phyloP scores from a whole-genome alignment of 2,329 filamentous ascomycete species.

The Arthrobotrys sphaeroides region DNA sequence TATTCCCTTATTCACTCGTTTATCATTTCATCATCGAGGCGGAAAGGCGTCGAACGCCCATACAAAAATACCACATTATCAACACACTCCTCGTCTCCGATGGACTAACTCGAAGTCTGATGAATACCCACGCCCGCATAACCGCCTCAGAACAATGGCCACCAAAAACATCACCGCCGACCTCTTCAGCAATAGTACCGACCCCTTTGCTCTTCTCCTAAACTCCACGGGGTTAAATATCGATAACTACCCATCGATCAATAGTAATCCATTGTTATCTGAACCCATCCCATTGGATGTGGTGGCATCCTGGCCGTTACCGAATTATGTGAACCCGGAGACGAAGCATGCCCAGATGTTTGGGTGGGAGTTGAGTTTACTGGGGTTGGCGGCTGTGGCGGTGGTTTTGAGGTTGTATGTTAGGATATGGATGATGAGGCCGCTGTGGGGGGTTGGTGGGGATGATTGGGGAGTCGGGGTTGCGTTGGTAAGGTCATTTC shows the following conservation, averaged over 20 bases:
- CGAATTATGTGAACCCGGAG: slow-evolving; percentile 50
- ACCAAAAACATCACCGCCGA: slow-evolving; percentile 38
- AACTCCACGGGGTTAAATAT: slow-evolving; percentile 35
- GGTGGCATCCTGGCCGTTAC: slow-evolving; percentile 36
- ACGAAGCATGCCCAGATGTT: slow-evolving; percentile 46
- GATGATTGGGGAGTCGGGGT: slow-evolving; percentile 43
- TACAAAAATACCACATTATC: slow-evolving; percentile 25
- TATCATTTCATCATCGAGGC: too few relatives aligned
- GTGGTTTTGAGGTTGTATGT: slow-evolving; percentile 45
- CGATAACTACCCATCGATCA: slow-evolving; percentile 23
- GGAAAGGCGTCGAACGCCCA: too few relatives aligned
- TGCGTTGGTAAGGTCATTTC: slow-evolving; percentile 13
- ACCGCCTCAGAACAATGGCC: neutral
- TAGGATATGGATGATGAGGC: slow-evolving; percentile 43
- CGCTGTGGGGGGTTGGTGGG: slow-evolving; percentile 37
- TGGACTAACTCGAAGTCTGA: neutral
- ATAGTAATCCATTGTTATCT: slow-evolving; percentile 33
- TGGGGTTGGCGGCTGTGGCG: slow-evolving; percentile 13
- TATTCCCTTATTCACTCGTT: too few relatives aligned
- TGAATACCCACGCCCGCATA: neutral
- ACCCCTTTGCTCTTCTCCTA: slow-evolving; percentile 16
- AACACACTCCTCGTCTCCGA: neutral
- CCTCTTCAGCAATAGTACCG: slow-evolving; percentile 63
- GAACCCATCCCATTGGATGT: slow-evolving; percentile 39
- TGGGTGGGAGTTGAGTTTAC: slow-evolving; percentile 36